Evolutionary conservation across 1,284 basidiomycete genomes (phyloP).

Genomic region (Marasmius sp.): DNA sequence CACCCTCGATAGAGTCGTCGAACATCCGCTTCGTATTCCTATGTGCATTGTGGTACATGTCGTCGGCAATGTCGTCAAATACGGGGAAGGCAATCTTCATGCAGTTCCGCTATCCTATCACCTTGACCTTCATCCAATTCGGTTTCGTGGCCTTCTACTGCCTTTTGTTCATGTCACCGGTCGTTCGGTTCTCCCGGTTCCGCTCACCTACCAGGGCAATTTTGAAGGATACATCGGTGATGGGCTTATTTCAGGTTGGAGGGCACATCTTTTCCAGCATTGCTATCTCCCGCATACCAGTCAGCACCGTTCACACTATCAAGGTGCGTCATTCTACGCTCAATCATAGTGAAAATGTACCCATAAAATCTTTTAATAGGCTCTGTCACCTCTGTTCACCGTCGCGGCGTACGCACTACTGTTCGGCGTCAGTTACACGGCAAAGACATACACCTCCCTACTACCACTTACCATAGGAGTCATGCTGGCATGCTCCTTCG

Average conservation of each 20-base stretch:
- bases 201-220: constrained; percentile 74
- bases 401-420: constrained; percentile 92
- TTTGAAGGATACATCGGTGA: constrained; percentile 79
- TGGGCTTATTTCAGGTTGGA: constrained; percentile 94
- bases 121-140: constrained; percentile 97
- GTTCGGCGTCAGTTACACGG: constrained; percentile 91
- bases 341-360: background rate
- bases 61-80: constrained; percentile 86
- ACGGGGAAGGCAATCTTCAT: constrained; percentile 87
- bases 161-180: constrained; percentile 75
- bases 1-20: constrained; percentile 21
- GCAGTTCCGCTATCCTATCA: constrained; percentile 85
- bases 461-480: constrained; percentile 93
- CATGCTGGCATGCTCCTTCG: constrained; percentile 96
- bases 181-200: constrained; percentile 65
- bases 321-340: constrained; percentile 63
- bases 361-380: constrained; percentile 48
- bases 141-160: constrained; percentile 90
- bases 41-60: constrained; percentile 80
- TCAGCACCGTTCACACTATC: constrained; percentile 98
- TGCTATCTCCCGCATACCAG: constrained; percentile 94
- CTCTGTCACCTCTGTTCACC: constrained; percentile 94
- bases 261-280: constrained; percentile 97
- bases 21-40: constrained; percentile 58
- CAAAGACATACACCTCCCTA: constrained; percentile 92